A percentile compares a stretch with the other conserved stretches of the same genome.
Conservation (phyloP, 345 rosid genomes). For the Linum usitatissimum region DNA sequence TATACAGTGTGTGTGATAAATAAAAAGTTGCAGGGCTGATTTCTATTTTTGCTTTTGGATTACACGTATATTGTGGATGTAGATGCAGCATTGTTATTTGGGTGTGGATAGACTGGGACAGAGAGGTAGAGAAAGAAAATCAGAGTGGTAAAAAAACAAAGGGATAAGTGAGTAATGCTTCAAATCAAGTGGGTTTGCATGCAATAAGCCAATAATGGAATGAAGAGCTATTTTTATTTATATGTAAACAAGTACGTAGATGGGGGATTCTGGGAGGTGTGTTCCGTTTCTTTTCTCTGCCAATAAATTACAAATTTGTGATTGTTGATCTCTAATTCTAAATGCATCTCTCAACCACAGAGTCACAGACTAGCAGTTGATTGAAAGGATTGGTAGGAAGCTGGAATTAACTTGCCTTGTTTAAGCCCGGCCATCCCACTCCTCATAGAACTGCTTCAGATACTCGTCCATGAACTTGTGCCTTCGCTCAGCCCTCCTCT, state of each 20-base stretch:
- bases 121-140: background rate
- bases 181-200: background rate
- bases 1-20: background rate
- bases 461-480: slow-evolving; percentile 69
- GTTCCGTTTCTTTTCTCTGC: background rate
- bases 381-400: background rate
- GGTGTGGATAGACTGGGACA: background rate
- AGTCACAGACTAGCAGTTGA: background rate
- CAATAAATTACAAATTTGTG: background rate
- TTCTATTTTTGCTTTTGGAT: background rate
- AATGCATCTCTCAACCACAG: too few relatives aligned
- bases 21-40: background rate
- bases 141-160: background rate
- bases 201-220: background rate
- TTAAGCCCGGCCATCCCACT: slow-evolving; percentile 71
- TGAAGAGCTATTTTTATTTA: background rate
- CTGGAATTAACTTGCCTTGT: background rate
- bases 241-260: background rate
- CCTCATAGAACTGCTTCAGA: slow-evolving; percentile 51
- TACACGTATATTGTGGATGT: background rate
- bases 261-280: background rate
- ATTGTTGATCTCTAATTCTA: too few relatives aligned
- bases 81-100: background rate
- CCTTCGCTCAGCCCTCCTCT: slow-evolving; percentile 59
- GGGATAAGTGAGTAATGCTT: background rate